phyloP scores from a whole-genome alignment of 2,329 filamentous ascomycete genomes.

The Trichoderma breve region DNA sequence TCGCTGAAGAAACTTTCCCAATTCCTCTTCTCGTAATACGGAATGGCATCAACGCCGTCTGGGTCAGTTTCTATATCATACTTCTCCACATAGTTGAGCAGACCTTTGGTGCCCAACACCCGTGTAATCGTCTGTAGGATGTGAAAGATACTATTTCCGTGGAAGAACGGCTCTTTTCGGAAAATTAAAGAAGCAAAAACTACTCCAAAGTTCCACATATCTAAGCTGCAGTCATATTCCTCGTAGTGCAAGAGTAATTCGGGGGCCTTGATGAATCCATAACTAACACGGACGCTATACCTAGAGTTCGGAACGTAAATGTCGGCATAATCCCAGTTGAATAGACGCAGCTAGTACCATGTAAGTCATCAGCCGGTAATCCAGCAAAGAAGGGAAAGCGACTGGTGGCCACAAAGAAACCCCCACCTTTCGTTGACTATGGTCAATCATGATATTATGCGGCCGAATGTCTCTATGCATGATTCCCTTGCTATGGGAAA shows the following conservation, averaged over 20 bases:
- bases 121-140: conserved; percentile 99
- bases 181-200: conserved; percentile 99
- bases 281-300: conserved; percentile 96
- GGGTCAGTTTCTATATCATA: conserved; percentile 98
- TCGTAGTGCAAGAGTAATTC: conserved; percentile 97
- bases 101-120: conserved; percentile 94
- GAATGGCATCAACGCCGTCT: conserved; percentile 97
- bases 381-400: neutral
- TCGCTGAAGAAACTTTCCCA: conserved; percentile 97
- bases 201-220: conserved; percentile 98
- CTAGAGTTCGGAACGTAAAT: conserved; percentile 98
- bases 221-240: conserved; percentile 97
- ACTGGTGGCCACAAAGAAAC: neutral
- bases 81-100: conserved; percentile 98
- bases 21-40: conserved; percentile 91
- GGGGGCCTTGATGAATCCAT: conserved; percentile 95
- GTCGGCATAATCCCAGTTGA: conserved; percentile 97
- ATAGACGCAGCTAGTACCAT: conserved; percentile 72
- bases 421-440: conserved; percentile 88
- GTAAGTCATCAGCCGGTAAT: neutral
- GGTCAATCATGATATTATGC: conserved; percentile 99
- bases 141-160: conserved; percentile 96
- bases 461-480: conserved; percentile 99
- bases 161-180: conserved; percentile 98
- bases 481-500: conserved; percentile 98